Evolutionary conservation across 1,284 basidiomycete genomes (phyloP).

Genomic region (Apiotrichum gracile): DNA sequence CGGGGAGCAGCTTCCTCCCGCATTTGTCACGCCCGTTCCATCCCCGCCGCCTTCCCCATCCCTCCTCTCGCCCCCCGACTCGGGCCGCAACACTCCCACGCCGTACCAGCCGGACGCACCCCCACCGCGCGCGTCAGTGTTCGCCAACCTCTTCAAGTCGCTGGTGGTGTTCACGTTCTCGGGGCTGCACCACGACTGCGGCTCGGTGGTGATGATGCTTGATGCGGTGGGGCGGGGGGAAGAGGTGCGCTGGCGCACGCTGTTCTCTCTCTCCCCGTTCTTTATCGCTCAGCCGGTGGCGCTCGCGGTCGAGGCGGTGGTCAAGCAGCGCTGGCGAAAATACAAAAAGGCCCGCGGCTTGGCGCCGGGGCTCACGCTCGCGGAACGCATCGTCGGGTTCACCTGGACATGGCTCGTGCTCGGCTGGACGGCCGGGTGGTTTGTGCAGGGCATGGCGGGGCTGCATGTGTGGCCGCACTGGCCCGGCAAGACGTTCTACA

Average conservation of each 20-base stretch:
- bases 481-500: background rate
- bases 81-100: conserved; percentile 22
- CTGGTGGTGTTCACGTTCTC: conserved; percentile 35
- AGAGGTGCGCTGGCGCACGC: conserved; percentile 3
- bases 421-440: conserved; percentile 36
- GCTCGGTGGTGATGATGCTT: conserved; percentile 20
- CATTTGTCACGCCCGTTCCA: background rate
- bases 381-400: conserved; percentile 32
- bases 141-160: conserved; percentile 36
- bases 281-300: conserved; percentile 38
- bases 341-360: conserved; percentile 1
- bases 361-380: background rate
- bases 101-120: conserved; percentile 10
- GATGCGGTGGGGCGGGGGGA: conserved; percentile 14
- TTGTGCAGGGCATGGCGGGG: conserved; percentile 30
- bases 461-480: conserved; percentile 22
- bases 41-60: background rate
- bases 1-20: background rate
- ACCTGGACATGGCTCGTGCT: conserved; percentile 40
- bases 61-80: conserved; percentile 2
- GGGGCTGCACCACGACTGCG: conserved; percentile 37
- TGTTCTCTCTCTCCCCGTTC: conserved; percentile 32
- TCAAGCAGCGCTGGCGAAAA: conserved; percentile 26
- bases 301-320: conserved; percentile 30
- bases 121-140: conserved; percentile 11